Percentiles rank a stretch among this genome's conserved stretches.
Evolutionary conservation across 1,284 basidiomycete species (phyloP).

Genomic region (Ceratorhiza oryzae-sativae): DNA sequence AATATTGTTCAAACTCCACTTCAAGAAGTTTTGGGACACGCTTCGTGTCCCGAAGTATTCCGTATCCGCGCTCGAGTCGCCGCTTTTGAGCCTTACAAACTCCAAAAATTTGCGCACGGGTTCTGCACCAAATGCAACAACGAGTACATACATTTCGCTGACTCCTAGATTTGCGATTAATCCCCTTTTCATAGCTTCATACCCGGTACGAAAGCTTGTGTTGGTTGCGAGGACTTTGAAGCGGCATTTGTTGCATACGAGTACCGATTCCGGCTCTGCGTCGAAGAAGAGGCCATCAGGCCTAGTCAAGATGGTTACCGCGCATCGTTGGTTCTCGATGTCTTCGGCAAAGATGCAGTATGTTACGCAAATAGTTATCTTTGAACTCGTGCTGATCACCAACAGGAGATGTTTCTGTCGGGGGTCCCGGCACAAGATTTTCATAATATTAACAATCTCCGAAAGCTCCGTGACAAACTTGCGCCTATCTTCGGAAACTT

Average conservation of each 20-base stretch:
- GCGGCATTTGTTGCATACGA: constrained; percentile 12
- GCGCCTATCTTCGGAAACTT: constrained; percentile 23
- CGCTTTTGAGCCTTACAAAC: constrained; percentile 32
- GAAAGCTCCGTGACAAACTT: constrained; percentile 3
- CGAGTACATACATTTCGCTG: neutral
- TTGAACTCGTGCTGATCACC: neutral
- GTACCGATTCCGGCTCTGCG: constrained; percentile 19
- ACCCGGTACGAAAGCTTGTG: neutral
- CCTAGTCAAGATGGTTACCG: constrained; percentile 1
- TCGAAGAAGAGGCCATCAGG: constrained; percentile 13
- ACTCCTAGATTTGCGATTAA: neutral
- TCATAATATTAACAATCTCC: neutral
- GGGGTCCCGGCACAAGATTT: constrained; percentile 12
- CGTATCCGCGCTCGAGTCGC: constrained; percentile 11
- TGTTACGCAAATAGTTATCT: neutral
- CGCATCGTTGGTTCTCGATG: constrained; percentile 15
- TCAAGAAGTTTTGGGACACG: constrained; percentile 18
- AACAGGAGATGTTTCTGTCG: constrained; percentile 23
- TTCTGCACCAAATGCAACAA: constrained; percentile 17
- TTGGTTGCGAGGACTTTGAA: constrained; percentile 15
- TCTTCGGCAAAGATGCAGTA: constrained; percentile 30
- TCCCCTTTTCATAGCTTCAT: neutral
- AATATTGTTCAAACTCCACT: constrained; percentile 32
- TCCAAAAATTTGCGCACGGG: constrained; percentile 1
- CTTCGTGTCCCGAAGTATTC: constrained; percentile 27